phyloP scores from a whole-genome alignment of 352 stramenopile species.

The Elongisporangium undulatum region DNA sequence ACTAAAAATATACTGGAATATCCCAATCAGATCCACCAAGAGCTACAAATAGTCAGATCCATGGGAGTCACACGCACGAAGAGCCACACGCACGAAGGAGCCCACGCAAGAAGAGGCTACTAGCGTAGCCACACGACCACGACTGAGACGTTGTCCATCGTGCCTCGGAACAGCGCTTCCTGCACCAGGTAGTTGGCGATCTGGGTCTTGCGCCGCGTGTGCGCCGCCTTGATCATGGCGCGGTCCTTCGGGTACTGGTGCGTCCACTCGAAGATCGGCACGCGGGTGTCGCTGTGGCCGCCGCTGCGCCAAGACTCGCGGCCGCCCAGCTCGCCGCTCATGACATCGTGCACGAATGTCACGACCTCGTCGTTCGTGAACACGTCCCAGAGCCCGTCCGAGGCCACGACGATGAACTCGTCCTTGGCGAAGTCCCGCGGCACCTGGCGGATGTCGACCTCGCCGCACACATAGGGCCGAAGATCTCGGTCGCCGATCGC shows the following conservation, averaged over 20 bases:
- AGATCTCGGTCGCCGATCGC: slow-evolving; percentile 89
- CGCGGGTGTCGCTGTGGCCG: slow-evolving; percentile 74
- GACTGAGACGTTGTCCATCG: slow-evolving; percentile 90
- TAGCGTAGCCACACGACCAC: slow-evolving; percentile 88
- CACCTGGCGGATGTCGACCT: slow-evolving; percentile 78
- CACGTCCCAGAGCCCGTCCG: slow-evolving; percentile 93
- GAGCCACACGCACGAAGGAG: background rate
- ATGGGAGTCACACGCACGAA: no score
- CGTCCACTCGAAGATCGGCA: slow-evolving; percentile 88
- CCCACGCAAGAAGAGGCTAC: background rate
- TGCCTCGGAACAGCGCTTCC: slow-evolving; percentile 87
- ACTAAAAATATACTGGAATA: background rate
- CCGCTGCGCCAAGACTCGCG: slow-evolving; percentile 79
- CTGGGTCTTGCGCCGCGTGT: slow-evolving; percentile 82
- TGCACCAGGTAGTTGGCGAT: slow-evolving; percentile 92
- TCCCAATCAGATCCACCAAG: background rate
- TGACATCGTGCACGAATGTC: slow-evolving; percentile 88
- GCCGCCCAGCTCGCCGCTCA: slow-evolving; percentile 78
- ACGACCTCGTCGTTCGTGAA: slow-evolving; percentile 91
- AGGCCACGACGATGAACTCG: slow-evolving; percentile 92
- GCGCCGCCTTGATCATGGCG: slow-evolving; percentile 87
- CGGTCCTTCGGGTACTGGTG: slow-evolving; percentile 88
- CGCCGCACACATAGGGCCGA: slow-evolving; percentile 78
- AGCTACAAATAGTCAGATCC: background rate
- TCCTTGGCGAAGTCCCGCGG: slow-evolving; percentile 75